Evolutionary conservation across 176 grass and related monocot species (phyloP), one percentile per base, ranked within the genome.

Genomic region (Cenchrus fungigraminus): DNA sequence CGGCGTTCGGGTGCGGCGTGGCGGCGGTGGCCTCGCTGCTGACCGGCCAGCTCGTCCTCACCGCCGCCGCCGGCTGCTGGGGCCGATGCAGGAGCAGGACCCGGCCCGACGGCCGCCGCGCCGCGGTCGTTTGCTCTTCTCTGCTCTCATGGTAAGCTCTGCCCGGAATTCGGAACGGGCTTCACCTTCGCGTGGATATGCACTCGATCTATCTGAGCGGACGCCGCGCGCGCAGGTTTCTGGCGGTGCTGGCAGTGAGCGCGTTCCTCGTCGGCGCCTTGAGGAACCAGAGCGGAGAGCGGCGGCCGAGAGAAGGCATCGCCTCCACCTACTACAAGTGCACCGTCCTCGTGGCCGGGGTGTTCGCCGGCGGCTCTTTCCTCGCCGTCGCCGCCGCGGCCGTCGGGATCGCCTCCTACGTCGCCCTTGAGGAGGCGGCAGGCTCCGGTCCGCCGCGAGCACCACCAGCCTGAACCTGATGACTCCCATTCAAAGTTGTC

Each of bases 61-160:
- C 31, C 72, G 82, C 34, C 49, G 82, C 82, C 61, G 53, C 72
- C 32, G 82, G 82, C 32, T 84, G 72, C 82, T 67, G 72, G 72
- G 72, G 1, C 32, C 20, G 32, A 5, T 56, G 82, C 72, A 1
- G 61, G 57, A 29, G 34, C 28, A 46, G 61, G 15, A 8, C 19
- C 19, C 15, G 2, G 14, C 50, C 55, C 71, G 49, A 55, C 8
- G 12, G 15, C 8, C 60, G 63, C 14, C 62, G 73, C 20, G n/a
- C 43, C 37, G 32, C 4, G 12, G 51, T 7, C 16, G n/a, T 47
- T 37, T 66, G 45, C 29, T 29, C 51, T 0, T 28, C 62, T 1
- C 16, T 77, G 0, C 47, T 85, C 9, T 85, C 73, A 19, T 85
- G 83, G 82, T 64, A 75, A 32, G 43, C 29, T 1, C 6, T 32